Evolutionary conservation across 768 basidiomycete genomes (phyloP).

Genomic region (Lactarius evosmus): DNA sequence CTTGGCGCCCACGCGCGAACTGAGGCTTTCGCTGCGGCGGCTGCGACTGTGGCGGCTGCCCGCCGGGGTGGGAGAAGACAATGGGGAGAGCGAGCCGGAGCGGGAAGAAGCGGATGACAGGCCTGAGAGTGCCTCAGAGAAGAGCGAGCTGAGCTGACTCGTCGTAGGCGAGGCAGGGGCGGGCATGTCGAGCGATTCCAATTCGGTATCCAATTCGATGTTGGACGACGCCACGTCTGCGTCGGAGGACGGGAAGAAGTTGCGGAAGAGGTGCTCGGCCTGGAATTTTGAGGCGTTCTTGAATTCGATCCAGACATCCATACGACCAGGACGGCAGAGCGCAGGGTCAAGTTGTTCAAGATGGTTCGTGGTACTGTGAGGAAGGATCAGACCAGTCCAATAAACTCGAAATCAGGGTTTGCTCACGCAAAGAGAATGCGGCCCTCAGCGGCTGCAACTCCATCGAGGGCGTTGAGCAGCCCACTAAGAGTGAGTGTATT

Average conservation of each 20-base stretch:
- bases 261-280: constrained; percentile 81
- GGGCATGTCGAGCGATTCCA: constrained; percentile 47
- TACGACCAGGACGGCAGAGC: constrained; percentile 85
- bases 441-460: constrained; percentile 84
- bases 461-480: constrained; percentile 80
- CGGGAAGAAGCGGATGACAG: constrained; percentile 39
- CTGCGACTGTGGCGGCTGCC: constrained; percentile 21
- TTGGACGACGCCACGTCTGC: constrained; percentile 38
- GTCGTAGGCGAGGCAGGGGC: constrained; percentile 40
- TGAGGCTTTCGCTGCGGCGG: constrained; percentile 23
- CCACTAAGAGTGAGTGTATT: constrained; percentile 82
- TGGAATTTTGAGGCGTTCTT: constrained; percentile 83
- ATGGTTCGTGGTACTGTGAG: constrained; percentile 77
- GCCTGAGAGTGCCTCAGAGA: constrained; percentile 43
- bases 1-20: constrained; percentile 30
- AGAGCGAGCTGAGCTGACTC: constrained; percentile 46
- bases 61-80: constrained; percentile 25
- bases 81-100: constrained; percentile 35
- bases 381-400: constrained; percentile 9
- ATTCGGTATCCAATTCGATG: constrained; percentile 39
- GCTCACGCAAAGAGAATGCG: constrained; percentile 86
- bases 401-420: constrained; percentile 11
- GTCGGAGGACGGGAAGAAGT: constrained; percentile 83
- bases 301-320: constrained; percentile 93
- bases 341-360: constrained; percentile 89